Conservation (phyloP, 306 rosid species). For the Betula pendula region DNA sequence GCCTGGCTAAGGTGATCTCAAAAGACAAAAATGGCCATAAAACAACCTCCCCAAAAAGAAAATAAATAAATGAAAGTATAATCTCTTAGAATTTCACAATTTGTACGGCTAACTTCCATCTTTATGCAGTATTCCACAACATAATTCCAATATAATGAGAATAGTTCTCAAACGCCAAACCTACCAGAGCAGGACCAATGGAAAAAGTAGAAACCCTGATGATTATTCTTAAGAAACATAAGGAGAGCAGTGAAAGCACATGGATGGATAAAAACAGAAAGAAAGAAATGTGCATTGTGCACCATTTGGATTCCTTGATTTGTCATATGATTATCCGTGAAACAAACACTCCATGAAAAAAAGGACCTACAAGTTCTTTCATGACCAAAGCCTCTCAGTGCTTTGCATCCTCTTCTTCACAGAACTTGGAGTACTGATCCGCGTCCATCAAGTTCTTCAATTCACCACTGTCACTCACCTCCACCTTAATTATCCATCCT, state of each 20-base stretch:
- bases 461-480: slow-evolving; percentile 54
- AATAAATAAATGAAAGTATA: too few relatives aligned
- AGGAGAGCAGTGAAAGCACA: slow-evolving; percentile 19
- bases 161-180: too few relatives aligned
- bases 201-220: not conserved
- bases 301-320: slow-evolving; percentile 28
- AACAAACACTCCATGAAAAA: slow-evolving; percentile 3
- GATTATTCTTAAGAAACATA: slow-evolving; percentile 27
- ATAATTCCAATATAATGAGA: too few relatives aligned
- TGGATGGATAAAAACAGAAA: not conserved
- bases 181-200: too few relatives aligned
- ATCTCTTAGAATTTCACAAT: too few relatives aligned
- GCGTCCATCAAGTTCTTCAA: slow-evolving; percentile 79
- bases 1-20: too few relatives aligned
- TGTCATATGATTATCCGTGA: slow-evolving; percentile 10
- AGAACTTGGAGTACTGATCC: slow-evolving; percentile 80
- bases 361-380: slow-evolving; percentile 17
- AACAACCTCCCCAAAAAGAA: too few relatives aligned
- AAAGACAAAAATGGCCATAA: too few relatives aligned
- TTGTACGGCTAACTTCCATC: too few relatives aligned
- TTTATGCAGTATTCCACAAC: too few relatives aligned
- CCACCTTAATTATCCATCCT: slow-evolving; percentile 91
- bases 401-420: slow-evolving; percentile 88
- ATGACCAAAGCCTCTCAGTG: slow-evolving; percentile 42
- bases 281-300: slow-evolving; percentile 13